Evolutionary conservation across 2,329 filamentous ascomycete genomes (phyloP).

Genomic region (Parafenestella ontariensis): DNA sequence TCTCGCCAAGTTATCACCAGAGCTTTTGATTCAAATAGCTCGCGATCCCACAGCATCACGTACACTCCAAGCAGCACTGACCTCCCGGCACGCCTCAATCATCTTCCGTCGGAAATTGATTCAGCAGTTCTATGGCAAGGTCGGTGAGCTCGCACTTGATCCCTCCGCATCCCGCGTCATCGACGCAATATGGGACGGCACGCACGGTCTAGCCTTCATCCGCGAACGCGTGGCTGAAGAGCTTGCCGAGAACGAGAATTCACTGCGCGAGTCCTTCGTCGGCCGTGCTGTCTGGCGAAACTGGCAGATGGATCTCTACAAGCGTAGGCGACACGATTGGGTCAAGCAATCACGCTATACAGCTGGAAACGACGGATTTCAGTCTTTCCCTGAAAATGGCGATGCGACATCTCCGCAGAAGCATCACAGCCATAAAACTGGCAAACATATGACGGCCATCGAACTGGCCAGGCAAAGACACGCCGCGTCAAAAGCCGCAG

Average conservation of each 20-base stretch:
- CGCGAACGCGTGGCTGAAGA: conserved; percentile 72
- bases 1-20: conserved; percentile 59
- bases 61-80: conserved; percentile 69
- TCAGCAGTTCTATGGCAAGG: conserved; percentile 66
- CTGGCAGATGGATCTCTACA: conserved; percentile 77
- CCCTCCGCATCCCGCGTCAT: conserved; percentile 71
- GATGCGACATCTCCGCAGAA: conserved; percentile 12
- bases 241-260: conserved; percentile 64
- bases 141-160: conserved; percentile 67
- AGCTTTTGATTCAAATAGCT: conserved; percentile 66
- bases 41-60: conserved; percentile 65
- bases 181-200: conserved; percentile 70
- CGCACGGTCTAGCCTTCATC: conserved; percentile 69
- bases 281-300: conserved; percentile 76
- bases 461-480: conserved; percentile 66
- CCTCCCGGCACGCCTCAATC: conserved; percentile 59
- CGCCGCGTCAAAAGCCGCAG: conserved; percentile 55
- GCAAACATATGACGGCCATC: conserved; percentile 50
- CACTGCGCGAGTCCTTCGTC: conserved; percentile 68
- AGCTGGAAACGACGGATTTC: conserved; percentile 59
- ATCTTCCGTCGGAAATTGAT: conserved; percentile 70
- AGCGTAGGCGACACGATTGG: conserved; percentile 69
- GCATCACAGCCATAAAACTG: conserved; percentile 22
- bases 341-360: conserved; percentile 63
- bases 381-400: conserved; percentile 55